A percentile compares a stretch with the other conserved stretches of the same genome.
phyloP scores from a whole-genome alignment of 305 asterid species.

The Solanum chacoense region DNA sequence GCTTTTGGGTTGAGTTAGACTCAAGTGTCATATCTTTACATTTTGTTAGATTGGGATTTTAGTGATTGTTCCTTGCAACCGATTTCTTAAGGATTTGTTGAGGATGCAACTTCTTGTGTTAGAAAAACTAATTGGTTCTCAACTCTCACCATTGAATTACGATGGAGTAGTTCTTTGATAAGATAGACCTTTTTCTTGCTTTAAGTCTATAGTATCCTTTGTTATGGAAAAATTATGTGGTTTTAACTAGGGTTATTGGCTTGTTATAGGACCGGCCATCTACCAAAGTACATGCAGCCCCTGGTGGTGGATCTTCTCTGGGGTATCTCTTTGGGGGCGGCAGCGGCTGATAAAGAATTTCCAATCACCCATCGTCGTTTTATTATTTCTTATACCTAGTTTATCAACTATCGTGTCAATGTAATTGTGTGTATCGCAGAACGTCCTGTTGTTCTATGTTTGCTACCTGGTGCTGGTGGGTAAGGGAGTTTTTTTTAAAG shows the following conservation, averaged over 20 bases:
- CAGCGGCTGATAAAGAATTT: conserved; percentile 13
- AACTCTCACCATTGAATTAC: background rate
- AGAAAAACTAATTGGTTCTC: background rate
- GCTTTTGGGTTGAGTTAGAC: background rate
- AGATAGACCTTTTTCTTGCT: background rate
- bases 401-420: background rate
- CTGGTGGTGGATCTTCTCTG: conserved; percentile 62
- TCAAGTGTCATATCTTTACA: background rate
- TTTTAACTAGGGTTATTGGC: background rate
- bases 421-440: background rate
- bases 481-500: background rate
- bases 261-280: conserved; percentile 55
- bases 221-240: background rate
- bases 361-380: background rate
- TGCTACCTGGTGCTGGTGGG: background rate
- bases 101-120: background rate
- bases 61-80: background rate
- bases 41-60: background rate
- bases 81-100: background rate
- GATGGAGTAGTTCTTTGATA: background rate
- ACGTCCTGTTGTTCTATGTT: background rate
- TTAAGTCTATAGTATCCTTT: background rate
- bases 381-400: background rate
- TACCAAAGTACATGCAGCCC: conserved; percentile 61
- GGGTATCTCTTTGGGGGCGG: conserved; percentile 56